A percentile compares a stretch with the other conserved stretches of the same genome.
phyloP scores from a whole-genome alignment of 192 early-diverging fungal genomes.

The Umbelopsis vinacea region DNA sequence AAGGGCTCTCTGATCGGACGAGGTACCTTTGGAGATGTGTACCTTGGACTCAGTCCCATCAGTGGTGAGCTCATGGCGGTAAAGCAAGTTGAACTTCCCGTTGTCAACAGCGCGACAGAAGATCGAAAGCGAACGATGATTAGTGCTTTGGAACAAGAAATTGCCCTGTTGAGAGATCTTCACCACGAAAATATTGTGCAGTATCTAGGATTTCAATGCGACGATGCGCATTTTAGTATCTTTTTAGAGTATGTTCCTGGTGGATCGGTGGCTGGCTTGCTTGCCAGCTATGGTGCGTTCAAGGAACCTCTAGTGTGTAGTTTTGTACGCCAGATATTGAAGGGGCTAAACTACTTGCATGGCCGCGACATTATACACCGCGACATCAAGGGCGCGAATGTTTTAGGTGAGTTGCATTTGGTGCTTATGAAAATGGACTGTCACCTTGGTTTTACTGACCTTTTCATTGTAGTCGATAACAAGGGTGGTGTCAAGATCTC shows the following conservation, averaged over 20 bases:
- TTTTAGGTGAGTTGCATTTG: slow-evolving; percentile 55
- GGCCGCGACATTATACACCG: slow-evolving; percentile 94
- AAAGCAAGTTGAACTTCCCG: slow-evolving; percentile 90
- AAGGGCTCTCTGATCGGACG: slow-evolving; percentile 90
- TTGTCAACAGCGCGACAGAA: slow-evolving; percentile 69
- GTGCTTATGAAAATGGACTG: not conserved
- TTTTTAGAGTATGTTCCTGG: slow-evolving; percentile 98
- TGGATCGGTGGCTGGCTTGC: slow-evolving; percentile 86
- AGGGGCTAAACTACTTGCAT: slow-evolving; percentile 95
- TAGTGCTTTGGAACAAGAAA: slow-evolving; percentile 75
- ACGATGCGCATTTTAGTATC: slow-evolving; percentile 81
- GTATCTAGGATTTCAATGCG: slow-evolving; percentile 88
- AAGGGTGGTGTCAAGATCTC: slow-evolving; percentile 96
- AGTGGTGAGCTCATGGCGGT: slow-evolving; percentile 95
- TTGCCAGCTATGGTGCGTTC: slow-evolving; percentile 89
- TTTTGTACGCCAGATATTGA: slow-evolving; percentile 89
- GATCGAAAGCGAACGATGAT: slow-evolving; percentile 77
- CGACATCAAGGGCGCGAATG: slow-evolving; percentile 98
- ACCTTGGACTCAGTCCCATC: slow-evolving; percentile 85
- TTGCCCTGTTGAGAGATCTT: slow-evolving; percentile 87
- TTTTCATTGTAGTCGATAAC: slow-evolving; percentile 70
- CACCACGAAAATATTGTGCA: slow-evolving; percentile 95
- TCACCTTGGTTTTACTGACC: not conserved
- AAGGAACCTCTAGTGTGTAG: slow-evolving; percentile 81
- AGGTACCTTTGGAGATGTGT: slow-evolving; percentile 97